Evolutionary conservation across 169 alveolate species (phyloP).

Genomic region (Plasmodium inui): DNA sequence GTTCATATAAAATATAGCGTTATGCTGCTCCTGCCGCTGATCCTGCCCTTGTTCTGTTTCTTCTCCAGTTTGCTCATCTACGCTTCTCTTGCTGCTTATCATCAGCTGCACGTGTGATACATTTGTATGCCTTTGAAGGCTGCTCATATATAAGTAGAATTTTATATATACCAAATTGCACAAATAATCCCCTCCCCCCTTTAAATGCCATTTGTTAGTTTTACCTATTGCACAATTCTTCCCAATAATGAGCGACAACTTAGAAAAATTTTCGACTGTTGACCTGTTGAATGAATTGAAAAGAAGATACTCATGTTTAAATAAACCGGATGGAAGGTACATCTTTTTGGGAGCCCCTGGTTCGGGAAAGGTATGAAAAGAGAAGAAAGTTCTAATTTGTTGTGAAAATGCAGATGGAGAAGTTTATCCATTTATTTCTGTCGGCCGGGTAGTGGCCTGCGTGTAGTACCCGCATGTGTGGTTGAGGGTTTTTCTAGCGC

Average conservation of each 20-base stretch:
- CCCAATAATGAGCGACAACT: constrained; percentile 47
- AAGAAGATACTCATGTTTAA: constrained; percentile 83
- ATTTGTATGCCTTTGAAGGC: not conserved
- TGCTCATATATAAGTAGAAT: constrained; percentile 1
- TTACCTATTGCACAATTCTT: constrained; percentile 9
- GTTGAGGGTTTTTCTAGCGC: not conserved
- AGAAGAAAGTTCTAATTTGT: not conserved
- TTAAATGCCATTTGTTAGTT: constrained; percentile 40
- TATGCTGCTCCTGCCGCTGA: not conserved
- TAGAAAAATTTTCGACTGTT: constrained; percentile 80
- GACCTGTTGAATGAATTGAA: constrained; percentile 80
- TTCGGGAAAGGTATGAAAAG: constrained; percentile 84
- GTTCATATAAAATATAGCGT: not conserved
- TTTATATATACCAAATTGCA: constrained; percentile 4
- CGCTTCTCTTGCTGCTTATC: not conserved
- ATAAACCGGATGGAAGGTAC: constrained; percentile 85
- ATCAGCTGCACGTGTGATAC: not conserved
- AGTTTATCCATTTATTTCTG: not conserved
- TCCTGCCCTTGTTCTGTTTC: not conserved
- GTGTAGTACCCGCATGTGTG: not conserved
- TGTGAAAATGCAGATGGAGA: not conserved
- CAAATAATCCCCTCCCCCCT: not conserved
- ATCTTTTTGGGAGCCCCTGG: constrained; percentile 87
- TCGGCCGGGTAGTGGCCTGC: not conserved
- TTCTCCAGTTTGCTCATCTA: not conserved